These are phyloP conservation scores for Calocybe indica DNA, from an alignment of 768 basidiomycete genomes.

Conservation along the genomic window DNA sequence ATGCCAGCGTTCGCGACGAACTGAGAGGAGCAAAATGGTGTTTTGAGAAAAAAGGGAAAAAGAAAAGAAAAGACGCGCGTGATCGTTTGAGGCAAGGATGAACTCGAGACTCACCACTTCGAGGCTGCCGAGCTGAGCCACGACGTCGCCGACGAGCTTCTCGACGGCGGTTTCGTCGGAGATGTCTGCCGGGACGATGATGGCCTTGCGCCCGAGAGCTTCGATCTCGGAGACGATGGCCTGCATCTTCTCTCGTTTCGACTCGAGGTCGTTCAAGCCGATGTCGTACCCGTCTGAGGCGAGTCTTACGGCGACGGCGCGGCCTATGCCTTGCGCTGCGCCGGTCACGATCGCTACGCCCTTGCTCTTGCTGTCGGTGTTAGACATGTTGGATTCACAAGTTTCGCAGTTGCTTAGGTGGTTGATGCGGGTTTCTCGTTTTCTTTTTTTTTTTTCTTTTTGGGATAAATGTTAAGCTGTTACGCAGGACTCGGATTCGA, in stretches of 20 bases:
- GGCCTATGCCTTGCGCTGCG: constrained; percentile 1
- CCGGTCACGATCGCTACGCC: constrained; percentile 2
- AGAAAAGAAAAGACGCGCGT: too few species aligned
- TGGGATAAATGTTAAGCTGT: too few species aligned
- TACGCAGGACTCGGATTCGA: too few species aligned
- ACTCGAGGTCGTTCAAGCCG: constrained; percentile 1
- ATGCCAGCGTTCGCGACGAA: constrained; percentile 32
- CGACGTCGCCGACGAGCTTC: background rate
- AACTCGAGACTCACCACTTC: constrained; percentile 1
- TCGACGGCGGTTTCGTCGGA: constrained; percentile 1
- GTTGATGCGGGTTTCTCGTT: too few species aligned
- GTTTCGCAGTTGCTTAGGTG: too few species aligned
- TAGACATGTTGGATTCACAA: too few species aligned
- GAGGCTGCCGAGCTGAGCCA: background rate
- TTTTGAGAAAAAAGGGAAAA: too few species aligned
- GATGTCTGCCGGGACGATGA: background rate
- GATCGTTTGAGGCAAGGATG: too few species aligned
- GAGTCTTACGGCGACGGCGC: background rate
- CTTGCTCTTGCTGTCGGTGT: too few species aligned
- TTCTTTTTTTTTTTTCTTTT: too few species aligned
- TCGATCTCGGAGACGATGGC: background rate
- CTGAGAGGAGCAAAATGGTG: constrained; percentile 6
- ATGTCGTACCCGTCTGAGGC: constrained; percentile 2
- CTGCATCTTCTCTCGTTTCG: background rate
- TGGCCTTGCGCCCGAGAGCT: background rate